Conservation (phyloP, 208 protist genomes). For the Acanthamoeba quina region DNA sequence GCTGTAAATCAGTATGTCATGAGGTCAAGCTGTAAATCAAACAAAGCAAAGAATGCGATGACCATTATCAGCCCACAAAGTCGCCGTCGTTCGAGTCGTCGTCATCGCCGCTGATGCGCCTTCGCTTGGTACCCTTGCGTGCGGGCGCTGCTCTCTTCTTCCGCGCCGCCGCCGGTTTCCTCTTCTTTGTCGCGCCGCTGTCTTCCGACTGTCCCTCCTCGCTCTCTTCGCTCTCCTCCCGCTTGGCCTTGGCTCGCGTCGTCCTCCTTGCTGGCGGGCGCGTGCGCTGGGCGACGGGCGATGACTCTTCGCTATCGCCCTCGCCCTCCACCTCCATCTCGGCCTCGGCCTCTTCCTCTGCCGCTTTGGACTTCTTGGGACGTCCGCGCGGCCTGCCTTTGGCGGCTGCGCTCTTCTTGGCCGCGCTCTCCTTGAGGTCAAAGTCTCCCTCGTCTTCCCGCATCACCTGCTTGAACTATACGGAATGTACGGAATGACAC, state of each 20-base stretch:
- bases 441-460: conserved; percentile 63
- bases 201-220: background rate
- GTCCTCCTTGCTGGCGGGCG: background rate
- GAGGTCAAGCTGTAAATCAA: background rate
- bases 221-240: conserved; percentile 13
- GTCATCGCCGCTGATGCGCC: background rate
- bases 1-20: too few species aligned
- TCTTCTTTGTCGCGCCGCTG: background rate
- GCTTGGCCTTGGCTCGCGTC: conserved; percentile 1
- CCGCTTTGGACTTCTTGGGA: background rate
- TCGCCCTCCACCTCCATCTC: conserved; percentile 35
- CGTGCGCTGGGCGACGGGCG: background rate
- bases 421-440: conserved; percentile 25
- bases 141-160: background rate
- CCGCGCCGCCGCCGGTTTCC: background rate
- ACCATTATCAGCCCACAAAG: background rate
- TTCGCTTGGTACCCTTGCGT: background rate
- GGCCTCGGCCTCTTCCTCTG: conserved; percentile 1
- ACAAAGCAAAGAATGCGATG: background rate
- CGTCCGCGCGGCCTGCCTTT: background rate
- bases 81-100: conserved; percentile 12
- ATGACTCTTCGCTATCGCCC: background rate
- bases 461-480: conserved; percentile 63
- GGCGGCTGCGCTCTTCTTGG: background rate
- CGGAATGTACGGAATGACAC: background rate